Evolutionary conservation across 2,329 filamentous ascomycete species (phyloP).

Genomic region (Aaosphaeria pasadenensis): DNA sequence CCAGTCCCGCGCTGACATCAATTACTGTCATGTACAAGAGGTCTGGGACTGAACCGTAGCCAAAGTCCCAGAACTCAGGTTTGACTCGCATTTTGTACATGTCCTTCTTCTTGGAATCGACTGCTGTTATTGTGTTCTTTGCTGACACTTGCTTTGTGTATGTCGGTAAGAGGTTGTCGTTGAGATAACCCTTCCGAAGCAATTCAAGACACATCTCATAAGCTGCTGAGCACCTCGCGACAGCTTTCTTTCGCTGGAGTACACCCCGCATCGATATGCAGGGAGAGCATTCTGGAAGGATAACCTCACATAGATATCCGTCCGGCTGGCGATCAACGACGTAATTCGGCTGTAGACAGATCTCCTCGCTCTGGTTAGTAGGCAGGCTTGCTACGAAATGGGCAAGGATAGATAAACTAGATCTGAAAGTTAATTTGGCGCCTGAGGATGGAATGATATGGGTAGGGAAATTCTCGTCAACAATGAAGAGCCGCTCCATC

Average conservation of each 20-base stretch:
- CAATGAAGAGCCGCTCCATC: constrained; percentile 54
- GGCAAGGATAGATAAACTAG: constrained; percentile 68
- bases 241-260: constrained; percentile 64
- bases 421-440: constrained; percentile 74
- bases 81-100: constrained; percentile 78
- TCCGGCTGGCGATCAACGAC: constrained; percentile 55
- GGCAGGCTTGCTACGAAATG: constrained; percentile 71
- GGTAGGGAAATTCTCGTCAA: constrained; percentile 50
- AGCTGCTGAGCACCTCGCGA: constrained; percentile 85
- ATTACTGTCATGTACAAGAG: constrained; percentile 63
- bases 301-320: constrained; percentile 72
- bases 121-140: constrained; percentile 78
- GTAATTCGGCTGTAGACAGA: constrained; percentile 54
- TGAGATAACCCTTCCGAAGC: constrained; percentile 62
- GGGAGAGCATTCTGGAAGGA: constrained; percentile 73
- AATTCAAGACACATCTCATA: constrained; percentile 77
- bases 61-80: constrained; percentile 66
- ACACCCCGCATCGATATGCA: constrained; percentile 64
- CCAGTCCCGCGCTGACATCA: constrained; percentile 58
- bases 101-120: constrained; percentile 73
- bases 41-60: constrained; percentile 45
- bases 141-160: constrained; percentile 69
- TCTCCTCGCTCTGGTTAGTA: constrained; percentile 46
- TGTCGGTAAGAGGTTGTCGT: constrained; percentile 71
- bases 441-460: constrained; percentile 65